These are phyloP conservation scores for Eucalyptus victrix DNA, from an alignment of 345 rosid genomes.

Conservation along the genomic window DNA sequence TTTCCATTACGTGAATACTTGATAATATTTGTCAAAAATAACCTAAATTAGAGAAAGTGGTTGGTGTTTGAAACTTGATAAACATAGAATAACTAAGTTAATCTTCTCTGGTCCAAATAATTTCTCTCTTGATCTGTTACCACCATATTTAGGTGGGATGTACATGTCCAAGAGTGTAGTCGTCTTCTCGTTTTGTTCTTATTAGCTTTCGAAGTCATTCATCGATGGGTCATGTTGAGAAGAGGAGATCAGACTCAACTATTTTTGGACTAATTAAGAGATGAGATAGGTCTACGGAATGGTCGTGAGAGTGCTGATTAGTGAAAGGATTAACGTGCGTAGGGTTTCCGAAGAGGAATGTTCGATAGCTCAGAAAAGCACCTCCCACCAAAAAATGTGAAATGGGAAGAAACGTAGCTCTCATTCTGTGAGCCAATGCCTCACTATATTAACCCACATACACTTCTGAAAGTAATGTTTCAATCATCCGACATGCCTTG, in stretches of 20 bases:
- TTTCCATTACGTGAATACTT: background rate
- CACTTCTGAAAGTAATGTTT: constrained; percentile 11
- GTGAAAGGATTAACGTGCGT: background rate
- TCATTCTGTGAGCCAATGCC: background rate
- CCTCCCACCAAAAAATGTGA: constrained; percentile 15
- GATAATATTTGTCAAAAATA: background rate
- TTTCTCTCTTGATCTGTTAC: constrained; percentile 3
- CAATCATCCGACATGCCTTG: constrained; percentile 2
- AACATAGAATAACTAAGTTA: background rate
- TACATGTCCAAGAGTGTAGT: constrained; percentile 22
- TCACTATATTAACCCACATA: background rate
- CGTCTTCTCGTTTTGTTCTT: constrained; percentile 8
- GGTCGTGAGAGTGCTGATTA: background rate
- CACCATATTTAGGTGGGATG: constrained; percentile 30
- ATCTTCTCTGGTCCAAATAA: background rate
- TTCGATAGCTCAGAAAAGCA: constrained; percentile 3
- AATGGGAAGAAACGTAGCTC: background rate
- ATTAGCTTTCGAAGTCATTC: background rate
- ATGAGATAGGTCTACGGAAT: background rate
- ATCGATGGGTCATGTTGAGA: background rate
- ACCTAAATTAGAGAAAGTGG: background rate
- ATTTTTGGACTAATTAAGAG: constrained; percentile 5
- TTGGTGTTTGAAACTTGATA: background rate
- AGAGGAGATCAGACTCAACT: background rate
- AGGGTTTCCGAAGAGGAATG: background rate